Evolutionary conservation across 331 rosid genomes (phyloP).

Genomic region (Erythrophleum ivorense): DNA sequence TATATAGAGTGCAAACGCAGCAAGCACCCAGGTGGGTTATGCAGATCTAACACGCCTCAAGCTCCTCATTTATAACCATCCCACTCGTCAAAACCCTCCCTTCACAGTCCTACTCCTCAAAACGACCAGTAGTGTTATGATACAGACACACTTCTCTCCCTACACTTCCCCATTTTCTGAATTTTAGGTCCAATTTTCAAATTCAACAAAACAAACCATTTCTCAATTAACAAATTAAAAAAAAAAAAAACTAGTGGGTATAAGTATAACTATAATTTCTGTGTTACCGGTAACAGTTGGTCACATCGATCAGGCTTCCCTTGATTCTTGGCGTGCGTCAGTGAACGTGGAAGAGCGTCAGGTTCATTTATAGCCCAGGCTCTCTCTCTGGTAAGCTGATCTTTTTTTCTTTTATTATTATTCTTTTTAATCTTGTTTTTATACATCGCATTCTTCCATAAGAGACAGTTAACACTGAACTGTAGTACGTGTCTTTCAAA

Average conservation of each 20-base stretch:
- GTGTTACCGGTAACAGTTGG: slow-evolving; percentile 11
- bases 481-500: slow-evolving; percentile 24
- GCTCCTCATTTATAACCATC: not conserved
- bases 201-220: not conserved
- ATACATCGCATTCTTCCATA: not conserved
- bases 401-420: not conserved
- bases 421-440: not conserved
- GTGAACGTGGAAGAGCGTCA: slow-evolving; percentile 44
- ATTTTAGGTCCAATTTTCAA: not conserved
- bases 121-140: not conserved
- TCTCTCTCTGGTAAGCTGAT: not conserved
- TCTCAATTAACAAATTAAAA: not conserved
- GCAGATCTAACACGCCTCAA: slow-evolving; percentile 28
- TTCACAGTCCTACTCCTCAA: not conserved
- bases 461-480: slow-evolving; percentile 22
- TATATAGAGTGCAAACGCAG: slow-evolving; percentile 28
- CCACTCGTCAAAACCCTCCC: not conserved
- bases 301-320: slow-evolving; percentile 43
- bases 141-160: not conserved
- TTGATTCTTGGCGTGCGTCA: slow-evolving; percentile 58
- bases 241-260: not conserved
- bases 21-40: slow-evolving; percentile 23
- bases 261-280: not conserved
- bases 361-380: slow-evolving; percentile 39
- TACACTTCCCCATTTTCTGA: not conserved